Evolutionary conservation across 1,284 basidiomycete species (phyloP), one percentile per base, ranked within the genome.

Genomic region (Ganoderma lingzhi): DNA sequence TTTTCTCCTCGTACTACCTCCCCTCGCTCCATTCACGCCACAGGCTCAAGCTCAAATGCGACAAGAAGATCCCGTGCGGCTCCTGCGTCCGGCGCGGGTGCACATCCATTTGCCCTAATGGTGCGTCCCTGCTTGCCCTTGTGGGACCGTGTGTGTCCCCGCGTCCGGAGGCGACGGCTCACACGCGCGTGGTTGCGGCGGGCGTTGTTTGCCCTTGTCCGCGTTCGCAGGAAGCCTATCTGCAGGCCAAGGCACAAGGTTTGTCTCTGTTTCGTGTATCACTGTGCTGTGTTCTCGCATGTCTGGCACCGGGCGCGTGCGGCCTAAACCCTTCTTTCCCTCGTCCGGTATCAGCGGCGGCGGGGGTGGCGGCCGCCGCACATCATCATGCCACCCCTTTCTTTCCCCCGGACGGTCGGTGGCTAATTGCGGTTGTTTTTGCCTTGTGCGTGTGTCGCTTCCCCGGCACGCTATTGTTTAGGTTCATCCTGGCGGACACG

Each of bases 401-500:
- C 45, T 48, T 37, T 60, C 23, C 32, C 53, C 28, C 53, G 45
- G n/a, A 9, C 6, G 58, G n/a, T 19, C 6, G 35, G 58, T 64
- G 63, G 39, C 53, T 58, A 58, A 64, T 17, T 30, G n/a, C 53
- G 2, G 30, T 39, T 55, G 39, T 30, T 32, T 12, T 3, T 23
- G n/a, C 58, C 17, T 41, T 51, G 51, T 30, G 35, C 23, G 15
- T 17, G 35, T 35, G 35, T 5, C 19, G 53, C 19, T 2, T 19
- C 48, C 15, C 62, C 41, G 39, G 23, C 45, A 48, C 35, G 23
- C n/a, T 6, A 4, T 23, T 39, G 17, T 62, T 55, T 67, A 92
- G 92, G 64, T 93, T 93, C 75, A 90, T 93, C 48, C 85, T 93
- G n/a, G 91, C 91, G 2, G 90, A 92, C 73, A 93, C 92, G 2